A percentile compares a stretch with the other conserved stretches of the same genome.
Conservation (phyloP, 768 basidiomycete genomes). For the Collybiopsis luxurians region DNA sequence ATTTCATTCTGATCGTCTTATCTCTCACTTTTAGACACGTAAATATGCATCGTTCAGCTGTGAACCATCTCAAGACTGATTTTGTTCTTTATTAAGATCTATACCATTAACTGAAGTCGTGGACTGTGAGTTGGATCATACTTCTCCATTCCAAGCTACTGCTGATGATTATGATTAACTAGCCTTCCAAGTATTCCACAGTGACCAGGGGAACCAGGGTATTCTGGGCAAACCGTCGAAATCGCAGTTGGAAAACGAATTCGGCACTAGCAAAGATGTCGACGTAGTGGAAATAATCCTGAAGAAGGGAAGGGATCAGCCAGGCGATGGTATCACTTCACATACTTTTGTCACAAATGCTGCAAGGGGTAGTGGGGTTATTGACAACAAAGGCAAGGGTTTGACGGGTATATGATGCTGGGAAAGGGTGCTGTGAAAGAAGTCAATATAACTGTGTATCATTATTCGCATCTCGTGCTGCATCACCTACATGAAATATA, state of each 20-base stretch:
- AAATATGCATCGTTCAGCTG: conserved; percentile 25
- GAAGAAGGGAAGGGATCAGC: conserved; percentile 58
- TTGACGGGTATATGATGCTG: conserved; percentile 29
- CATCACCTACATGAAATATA: not conserved
- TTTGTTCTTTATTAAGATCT: conserved; percentile 36
- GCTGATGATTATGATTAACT: not conserved
- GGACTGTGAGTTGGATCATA: conserved; percentile 57
- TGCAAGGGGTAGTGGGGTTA: conserved; percentile 26
- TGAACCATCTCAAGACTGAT: conserved; percentile 7
- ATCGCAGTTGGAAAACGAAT: conserved; percentile 76
- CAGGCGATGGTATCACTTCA: conserved; percentile 42
- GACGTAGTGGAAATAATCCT: conserved; percentile 63
- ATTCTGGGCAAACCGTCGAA: conserved; percentile 70
- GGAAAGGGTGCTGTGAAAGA: not conserved
- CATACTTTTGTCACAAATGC: conserved; percentile 17
- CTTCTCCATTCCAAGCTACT: too few relatives aligned
- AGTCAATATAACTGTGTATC: not conserved
- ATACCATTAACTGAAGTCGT: conserved; percentile 75
- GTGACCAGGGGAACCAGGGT: conserved; percentile 78
- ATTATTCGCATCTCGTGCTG: not conserved
- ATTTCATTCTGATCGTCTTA: conserved; percentile 12
- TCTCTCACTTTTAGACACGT: conserved; percentile 56
- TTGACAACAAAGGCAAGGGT: conserved; percentile 41
- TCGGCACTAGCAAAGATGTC: conserved; percentile 61
- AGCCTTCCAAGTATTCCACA: conserved; percentile 75